These are phyloP conservation scores for Wickerhamiella infanticola DNA, from an alignment of 1,139 yeast species.

Conservation along the genomic window DNA sequence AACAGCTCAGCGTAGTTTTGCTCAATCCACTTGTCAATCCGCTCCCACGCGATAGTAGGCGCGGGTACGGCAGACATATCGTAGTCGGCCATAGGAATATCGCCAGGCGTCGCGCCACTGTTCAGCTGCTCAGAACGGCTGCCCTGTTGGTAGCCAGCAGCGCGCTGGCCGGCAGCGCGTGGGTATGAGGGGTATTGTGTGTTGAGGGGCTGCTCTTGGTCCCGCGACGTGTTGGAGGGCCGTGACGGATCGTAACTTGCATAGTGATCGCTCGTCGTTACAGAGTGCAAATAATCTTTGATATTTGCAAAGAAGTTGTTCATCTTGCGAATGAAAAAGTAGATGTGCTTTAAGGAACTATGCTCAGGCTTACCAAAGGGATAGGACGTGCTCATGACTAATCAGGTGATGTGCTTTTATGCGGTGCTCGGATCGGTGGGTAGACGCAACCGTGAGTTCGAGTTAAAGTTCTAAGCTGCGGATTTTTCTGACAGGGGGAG, in stretches of 20 bases:
- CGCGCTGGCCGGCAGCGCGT: slow-evolving; percentile 2
- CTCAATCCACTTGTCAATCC: slow-evolving; percentile 61
- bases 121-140: slow-evolving; percentile 22
- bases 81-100: slow-evolving; percentile 35
- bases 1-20: slow-evolving; percentile 66
- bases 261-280: slow-evolving; percentile 50
- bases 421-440: not conserved
- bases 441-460: no score
- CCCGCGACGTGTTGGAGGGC: slow-evolving; percentile 10
- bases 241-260: slow-evolving; percentile 36
- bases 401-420: not conserved
- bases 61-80: slow-evolving; percentile 53
- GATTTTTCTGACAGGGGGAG: no score
- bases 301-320: slow-evolving; percentile 22
- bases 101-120: slow-evolving; percentile 19
- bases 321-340: slow-evolving; percentile 12
- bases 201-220: slow-evolving; percentile 12
- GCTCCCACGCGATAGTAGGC: slow-evolving; percentile 54
- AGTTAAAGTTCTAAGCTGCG: no score
- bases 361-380: not conserved
- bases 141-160: slow-evolving; percentile 23
- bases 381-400: not conserved
- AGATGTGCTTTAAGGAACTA: not conserved
- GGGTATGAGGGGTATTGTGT: slow-evolving; percentile 4
- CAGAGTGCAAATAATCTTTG: slow-evolving; percentile 40